A percentile compares a stretch with the other conserved stretches of the same genome.
Evolutionary conservation across 2,329 filamentous ascomycete species (phyloP).

Genomic region (Zymoseptoria brevis): DNA sequence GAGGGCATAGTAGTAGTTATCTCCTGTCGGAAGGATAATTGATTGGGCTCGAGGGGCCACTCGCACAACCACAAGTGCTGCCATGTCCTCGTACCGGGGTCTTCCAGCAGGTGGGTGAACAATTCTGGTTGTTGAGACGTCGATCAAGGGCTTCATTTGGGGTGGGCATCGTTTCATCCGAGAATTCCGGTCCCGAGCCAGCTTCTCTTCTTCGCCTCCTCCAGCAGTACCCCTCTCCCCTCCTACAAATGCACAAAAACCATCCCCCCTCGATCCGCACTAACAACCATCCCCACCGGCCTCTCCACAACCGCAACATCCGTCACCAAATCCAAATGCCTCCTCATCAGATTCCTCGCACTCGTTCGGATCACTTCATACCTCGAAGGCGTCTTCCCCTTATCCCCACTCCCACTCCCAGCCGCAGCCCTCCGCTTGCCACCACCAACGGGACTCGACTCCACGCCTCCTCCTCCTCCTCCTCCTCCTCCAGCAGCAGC

Average conservation of each 20-base stretch:
- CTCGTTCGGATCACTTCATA: conserved; percentile 82
- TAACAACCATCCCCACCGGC: conserved; percentile 89
- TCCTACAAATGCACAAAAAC: conserved; percentile 68
- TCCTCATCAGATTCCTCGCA: conserved; percentile 76
- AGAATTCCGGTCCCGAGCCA: too few relatives aligned
- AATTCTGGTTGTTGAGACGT: too few relatives aligned
- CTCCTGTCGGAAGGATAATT: too few relatives aligned
- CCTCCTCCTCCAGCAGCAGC: conserved; percentile 1
- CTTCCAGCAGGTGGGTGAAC: too few relatives aligned
- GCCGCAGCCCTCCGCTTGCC: conserved; percentile 3
- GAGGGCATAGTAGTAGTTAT: too few relatives aligned
- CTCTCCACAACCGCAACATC: conserved; percentile 83
- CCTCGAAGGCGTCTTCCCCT: conserved; percentile 54
- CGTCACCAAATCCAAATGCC: conserved; percentile 78
- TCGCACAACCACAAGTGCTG: too few relatives aligned
- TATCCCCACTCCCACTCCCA: not conserved
- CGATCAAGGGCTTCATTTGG: too few relatives aligned
- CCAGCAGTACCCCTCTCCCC: not conserved
- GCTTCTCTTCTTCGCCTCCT: too few relatives aligned
- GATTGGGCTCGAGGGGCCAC: too few relatives aligned
- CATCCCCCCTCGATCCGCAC: conserved; percentile 79
- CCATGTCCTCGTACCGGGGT: too few relatives aligned
- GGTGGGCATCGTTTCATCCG: too few relatives aligned
- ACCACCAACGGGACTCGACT: not conserved
- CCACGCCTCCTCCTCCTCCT: not conserved